Percentiles rank a stretch among this genome's conserved stretches.
Conservation (phyloP, 352 stramenopile species). For the Phytophthora pini region DNA sequence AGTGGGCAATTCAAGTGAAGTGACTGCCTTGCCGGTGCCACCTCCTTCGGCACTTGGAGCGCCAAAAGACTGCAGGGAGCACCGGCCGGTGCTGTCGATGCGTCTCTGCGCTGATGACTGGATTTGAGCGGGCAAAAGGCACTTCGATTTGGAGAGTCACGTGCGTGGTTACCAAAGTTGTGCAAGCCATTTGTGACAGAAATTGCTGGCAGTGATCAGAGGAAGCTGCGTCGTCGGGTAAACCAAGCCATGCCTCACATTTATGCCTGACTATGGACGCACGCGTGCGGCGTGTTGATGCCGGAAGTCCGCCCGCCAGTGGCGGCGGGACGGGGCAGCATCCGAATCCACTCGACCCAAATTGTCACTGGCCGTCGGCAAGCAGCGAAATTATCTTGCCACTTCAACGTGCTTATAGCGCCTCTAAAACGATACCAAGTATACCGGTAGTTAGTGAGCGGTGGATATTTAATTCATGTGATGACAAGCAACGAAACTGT, state of each 20-base stretch:
- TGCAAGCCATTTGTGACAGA: slow-evolving; percentile 2
- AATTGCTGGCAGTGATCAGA: slow-evolving; percentile 9
- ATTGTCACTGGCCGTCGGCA: background rate
- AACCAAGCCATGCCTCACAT: slow-evolving; percentile 2
- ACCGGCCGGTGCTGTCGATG: slow-evolving; percentile 6
- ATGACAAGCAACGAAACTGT: too few species aligned
- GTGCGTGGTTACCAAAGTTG: slow-evolving; percentile 11
- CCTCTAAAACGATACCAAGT: too few species aligned
- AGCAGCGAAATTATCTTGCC: too few species aligned
- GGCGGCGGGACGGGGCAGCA: background rate
- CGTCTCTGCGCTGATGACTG: slow-evolving; percentile 22
- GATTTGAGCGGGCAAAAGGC: slow-evolving; percentile 5
- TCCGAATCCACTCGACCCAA: slow-evolving; percentile 13
- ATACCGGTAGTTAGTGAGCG: too few species aligned
- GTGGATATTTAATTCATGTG: too few species aligned
- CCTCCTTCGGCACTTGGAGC: slow-evolving; percentile 6
- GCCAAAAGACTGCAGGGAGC: slow-evolving; percentile 1
- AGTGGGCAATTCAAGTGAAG: slow-evolving; percentile 1
- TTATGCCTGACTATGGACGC: slow-evolving; percentile 5
- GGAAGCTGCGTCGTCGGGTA: slow-evolving; percentile 5
- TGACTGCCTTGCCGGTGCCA: slow-evolving; percentile 5
- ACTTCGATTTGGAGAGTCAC: slow-evolving; percentile 15
- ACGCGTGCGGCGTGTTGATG: slow-evolving; percentile 11
- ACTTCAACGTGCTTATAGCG: too few species aligned
- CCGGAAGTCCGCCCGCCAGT: background rate